Percentiles rank a stretch among this genome's conserved stretches.
Conservation (phyloP, 768 basidiomycete genomes). For the Mycena rebaudengoi region DNA sequence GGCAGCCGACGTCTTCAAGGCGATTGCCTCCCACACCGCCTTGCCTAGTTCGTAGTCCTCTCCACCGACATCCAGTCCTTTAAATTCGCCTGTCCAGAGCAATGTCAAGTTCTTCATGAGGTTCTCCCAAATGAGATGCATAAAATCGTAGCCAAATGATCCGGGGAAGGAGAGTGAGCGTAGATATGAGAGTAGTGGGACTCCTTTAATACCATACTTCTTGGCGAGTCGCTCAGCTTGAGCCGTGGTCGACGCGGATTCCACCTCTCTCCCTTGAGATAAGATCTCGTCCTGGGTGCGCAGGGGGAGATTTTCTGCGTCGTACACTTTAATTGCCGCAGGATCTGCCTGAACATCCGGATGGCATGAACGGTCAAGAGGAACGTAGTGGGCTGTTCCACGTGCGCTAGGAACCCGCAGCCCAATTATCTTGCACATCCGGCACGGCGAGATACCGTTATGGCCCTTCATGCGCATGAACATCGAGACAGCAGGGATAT, state of each 20-base stretch:
- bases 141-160: conserved; percentile 57
- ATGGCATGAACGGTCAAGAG: conserved; percentile 29
- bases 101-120: conserved; percentile 48
- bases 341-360: conserved; percentile 26
- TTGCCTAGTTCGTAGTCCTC: conserved; percentile 30
- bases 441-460: conserved; percentile 42
- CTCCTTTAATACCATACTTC: too few relatives aligned
- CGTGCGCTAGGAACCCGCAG: conserved; percentile 23
- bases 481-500: conserved; percentile 42
- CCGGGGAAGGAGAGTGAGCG: too few relatives aligned
- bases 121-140: conserved; percentile 57
- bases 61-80: conserved; percentile 8
- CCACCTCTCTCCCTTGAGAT: conserved; percentile 29
- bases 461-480: conserved; percentile 49
- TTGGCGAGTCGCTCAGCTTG: conserved; percentile 33
- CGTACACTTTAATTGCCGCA: conserved; percentile 25
- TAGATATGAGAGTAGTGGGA: too few relatives aligned
- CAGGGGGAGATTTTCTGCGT: conserved; percentile 43
- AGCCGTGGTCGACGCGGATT: conserved; percentile 28
- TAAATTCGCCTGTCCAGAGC: too few relatives aligned
- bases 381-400: conserved; percentile 37
- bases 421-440: conserved; percentile 36
- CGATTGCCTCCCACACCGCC: conserved; percentile 54
- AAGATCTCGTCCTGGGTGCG: conserved; percentile 40
- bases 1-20: conserved; percentile 40